A percentile compares a stretch with the other conserved stretches of the same genome.
Evolutionary conservation across 1,284 basidiomycete genomes (phyloP).

Genomic region (Rhodofomes roseus): DNA sequence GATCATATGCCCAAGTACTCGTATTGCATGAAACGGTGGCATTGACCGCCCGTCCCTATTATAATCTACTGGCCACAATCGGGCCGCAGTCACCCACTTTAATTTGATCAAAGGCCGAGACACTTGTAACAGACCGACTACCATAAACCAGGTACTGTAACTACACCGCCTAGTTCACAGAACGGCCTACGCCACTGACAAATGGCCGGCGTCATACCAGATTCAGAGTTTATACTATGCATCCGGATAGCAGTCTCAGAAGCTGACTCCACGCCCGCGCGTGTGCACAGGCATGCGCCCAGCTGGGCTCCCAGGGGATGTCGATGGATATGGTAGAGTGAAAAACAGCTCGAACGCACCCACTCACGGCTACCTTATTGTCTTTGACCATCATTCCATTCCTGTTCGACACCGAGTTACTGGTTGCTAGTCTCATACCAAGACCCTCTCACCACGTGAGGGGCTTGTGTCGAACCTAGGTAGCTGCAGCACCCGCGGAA

Average conservation of each 20-base stretch:
- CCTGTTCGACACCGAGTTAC: neutral
- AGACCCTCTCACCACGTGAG: too few relatives aligned
- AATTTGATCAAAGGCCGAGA: too few relatives aligned
- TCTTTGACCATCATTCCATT: neutral
- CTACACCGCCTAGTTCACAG: too few relatives aligned
- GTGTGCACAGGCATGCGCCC: neutral
- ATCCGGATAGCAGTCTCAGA: neutral
- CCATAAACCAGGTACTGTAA: too few relatives aligned
- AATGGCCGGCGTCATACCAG: neutral
- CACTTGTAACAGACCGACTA: too few relatives aligned
- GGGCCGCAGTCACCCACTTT: too few relatives aligned
- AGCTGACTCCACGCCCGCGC: neutral
- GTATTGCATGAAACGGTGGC: neutral
- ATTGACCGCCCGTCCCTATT: too few relatives aligned
- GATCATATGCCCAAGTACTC: neutral
- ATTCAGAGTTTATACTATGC: neutral
- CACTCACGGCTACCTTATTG: neutral
- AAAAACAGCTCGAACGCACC: neutral
- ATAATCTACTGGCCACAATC: too few relatives aligned
- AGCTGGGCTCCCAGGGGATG: neutral
- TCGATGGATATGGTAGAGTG: neutral
- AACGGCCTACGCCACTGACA: too few relatives aligned
- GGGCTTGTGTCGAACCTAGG: too few relatives aligned
- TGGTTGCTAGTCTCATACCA: neutral
- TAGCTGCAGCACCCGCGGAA: too few relatives aligned